These are phyloP conservation scores for Rhododendron kiyosumense DNA, from an alignment of 148 eudicot species.

Conservation along the genomic window DNA sequence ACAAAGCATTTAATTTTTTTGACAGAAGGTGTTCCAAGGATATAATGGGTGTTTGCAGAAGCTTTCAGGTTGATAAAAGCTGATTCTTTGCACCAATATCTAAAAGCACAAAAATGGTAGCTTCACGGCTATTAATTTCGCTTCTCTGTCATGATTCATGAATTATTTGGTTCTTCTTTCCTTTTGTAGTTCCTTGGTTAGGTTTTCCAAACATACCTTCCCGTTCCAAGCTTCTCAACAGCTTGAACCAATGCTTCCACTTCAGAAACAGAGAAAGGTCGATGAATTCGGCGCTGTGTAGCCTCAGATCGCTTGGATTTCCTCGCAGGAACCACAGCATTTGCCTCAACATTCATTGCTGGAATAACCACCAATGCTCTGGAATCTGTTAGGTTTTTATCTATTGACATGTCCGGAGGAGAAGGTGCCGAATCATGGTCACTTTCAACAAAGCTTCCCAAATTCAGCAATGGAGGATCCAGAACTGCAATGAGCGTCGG, in stretches of 20 bases:
- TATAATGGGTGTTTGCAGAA: too few relatives aligned
- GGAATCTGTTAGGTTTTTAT: slow-evolving; percentile 50
- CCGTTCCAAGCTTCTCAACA: slow-evolving; percentile 98
- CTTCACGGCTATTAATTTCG: too few relatives aligned
- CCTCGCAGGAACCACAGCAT: slow-evolving; percentile 46
- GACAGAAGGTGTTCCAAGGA: too few relatives aligned
- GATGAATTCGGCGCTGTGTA: slow-evolving; percentile 84
- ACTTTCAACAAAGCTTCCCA: slow-evolving; percentile 51
- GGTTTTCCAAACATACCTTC: slow-evolving; percentile 76
- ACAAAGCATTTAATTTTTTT: too few relatives aligned
- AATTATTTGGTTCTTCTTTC: too few relatives aligned
- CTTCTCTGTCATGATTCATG: too few relatives aligned
- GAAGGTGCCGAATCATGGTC: slow-evolving; percentile 91
- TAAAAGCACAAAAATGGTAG: too few relatives aligned
- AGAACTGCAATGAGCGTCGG: too few relatives aligned
- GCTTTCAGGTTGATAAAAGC: too few relatives aligned
- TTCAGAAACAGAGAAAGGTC: slow-evolving; percentile 94
- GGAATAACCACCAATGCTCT: slow-evolving; percentile 57
- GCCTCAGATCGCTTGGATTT: slow-evolving; percentile 66
- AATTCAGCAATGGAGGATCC: too few relatives aligned
- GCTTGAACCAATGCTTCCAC: slow-evolving; percentile 95
- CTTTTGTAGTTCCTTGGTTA: too few relatives aligned
- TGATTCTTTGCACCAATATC: too few relatives aligned
- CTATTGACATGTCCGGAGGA: slow-evolving; percentile 51
- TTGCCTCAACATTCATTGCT: slow-evolving; percentile 43